phyloP scores from a whole-genome alignment of 345 rosid genomes.

The Draba incana region DNA sequence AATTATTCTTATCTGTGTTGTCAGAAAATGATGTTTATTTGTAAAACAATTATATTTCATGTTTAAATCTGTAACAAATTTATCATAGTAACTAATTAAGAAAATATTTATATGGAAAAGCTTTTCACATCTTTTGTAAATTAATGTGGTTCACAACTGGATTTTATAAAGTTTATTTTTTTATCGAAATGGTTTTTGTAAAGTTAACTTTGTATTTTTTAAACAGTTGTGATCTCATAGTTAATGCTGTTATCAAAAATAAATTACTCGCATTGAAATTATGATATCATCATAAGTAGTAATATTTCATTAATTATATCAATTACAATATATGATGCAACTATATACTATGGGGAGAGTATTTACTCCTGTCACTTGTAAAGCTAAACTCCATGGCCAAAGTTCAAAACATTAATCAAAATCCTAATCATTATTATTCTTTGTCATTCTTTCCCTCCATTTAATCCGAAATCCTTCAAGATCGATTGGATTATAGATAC shows the following conservation, averaged over 20 bases:
- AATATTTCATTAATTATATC: constrained; percentile 18
- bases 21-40: too few species aligned
- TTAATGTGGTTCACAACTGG: not conserved
- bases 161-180: not conserved
- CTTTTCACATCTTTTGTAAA: not conserved
- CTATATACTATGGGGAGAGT: constrained; percentile 4
- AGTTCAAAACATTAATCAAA: constrained; percentile 16
- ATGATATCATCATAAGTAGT: constrained; percentile 9
- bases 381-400: constrained; percentile 28
- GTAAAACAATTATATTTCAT: not conserved
- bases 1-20: not conserved
- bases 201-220: not conserved
- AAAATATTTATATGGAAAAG: not conserved
- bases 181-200: not conserved
- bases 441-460: constrained; percentile 12
- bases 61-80: not conserved
- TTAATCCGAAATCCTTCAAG: constrained; percentile 40
- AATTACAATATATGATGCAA: constrained; percentile 23
- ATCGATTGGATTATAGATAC: constrained; percentile 33
- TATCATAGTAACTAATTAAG: not conserved
- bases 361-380: constrained; percentile 30
- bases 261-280: not conserved
- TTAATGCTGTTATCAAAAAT: not conserved
- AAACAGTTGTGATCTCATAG: not conserved
- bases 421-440: not conserved